Evolutionary conservation across 83 land plant genomes (phyloP), one percentile per base, ranked within the genome.

Genomic region (Picea abies): DNA sequence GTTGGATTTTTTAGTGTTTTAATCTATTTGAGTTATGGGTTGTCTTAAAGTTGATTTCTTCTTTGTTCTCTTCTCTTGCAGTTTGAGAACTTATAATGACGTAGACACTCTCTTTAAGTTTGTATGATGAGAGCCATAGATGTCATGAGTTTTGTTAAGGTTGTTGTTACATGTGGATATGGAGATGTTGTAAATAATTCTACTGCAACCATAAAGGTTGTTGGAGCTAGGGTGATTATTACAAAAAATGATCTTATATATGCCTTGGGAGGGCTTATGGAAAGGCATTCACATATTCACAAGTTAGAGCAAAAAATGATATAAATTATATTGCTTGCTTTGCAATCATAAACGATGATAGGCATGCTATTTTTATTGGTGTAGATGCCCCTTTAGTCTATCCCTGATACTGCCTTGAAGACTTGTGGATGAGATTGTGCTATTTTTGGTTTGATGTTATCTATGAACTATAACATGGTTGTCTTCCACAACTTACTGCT

Each of bases 141-240:
- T 85, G 91, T 94, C 15, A 92, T 92, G 94, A 90, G 92, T 61
- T 92, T 92, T 63, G 94, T 92, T 12, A 93, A 93, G 86, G 91
- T 93, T 76, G 94, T 86, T 11, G 91, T 93, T 60, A 91, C 90
- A 29, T 88, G 88, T 63, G 94, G 96, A 0, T 94, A 90, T 66
- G 96, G 96, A 71, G 94, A 94, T 90, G 96, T 94, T 23, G 96
- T 92, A 41, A 94, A 92, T 87, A 94, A 92, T 63, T 91, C 92
- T 85, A 94, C 94, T 19, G 84, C 91, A 63, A 92, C 94, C 78
- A 76, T 91, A 62, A 94, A 92, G 84, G 86, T 83, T 47, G 91
- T 90, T 65, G 96, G 96, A 41, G 94, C 96, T n/a, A 90, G 92
- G n/a, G 94, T 91, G 1, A 80, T 94, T 26, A 91, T 90, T 16